Base-by-base conservation (phyloP, 805 yeast species). In the Lipomyces yamanashiensis region DNA sequence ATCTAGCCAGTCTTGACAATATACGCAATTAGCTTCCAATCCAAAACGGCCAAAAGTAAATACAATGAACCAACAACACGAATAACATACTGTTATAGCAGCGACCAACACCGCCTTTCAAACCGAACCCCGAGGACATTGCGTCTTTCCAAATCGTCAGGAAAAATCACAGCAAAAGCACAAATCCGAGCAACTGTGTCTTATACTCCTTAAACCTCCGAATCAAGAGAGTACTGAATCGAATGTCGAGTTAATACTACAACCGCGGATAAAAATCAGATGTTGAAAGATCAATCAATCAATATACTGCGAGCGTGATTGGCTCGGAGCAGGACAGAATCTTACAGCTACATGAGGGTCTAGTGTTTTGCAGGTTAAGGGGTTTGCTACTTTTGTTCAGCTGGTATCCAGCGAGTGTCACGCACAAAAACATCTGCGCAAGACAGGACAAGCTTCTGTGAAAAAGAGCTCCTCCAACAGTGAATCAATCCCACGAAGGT, bases 81-180 rank as follows among this genome's bases (percentile, higher is more conserved):
- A 28, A 5, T 28, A 28, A 69, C 80, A 72, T 75, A 72, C 79
- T 75, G 54, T 76, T 73, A 68, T 78, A 81, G 73, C 84, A 81
- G 63, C 84, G 79, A 68, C 81, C 77, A 40, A 77, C 74, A 13
- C 83, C 84, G 40, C 83, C 82, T 51, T 73, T 71, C 62, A 76
- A 73, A 36, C 80, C 80, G 57, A 68, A 74, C 59, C 81, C 78
- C 17, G 81, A 78, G 56, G 78, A 73, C 78, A 75, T 77, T 34
- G n/a, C 40, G 17, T 34, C 9, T 21, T 21, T 13, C 15, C 33
- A 19, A 17, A 7, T 8, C 13, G 37, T 37, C 47, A 37, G 9
- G 12, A 33, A 23, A 8, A 49, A 23, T 21, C 15, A 17, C 23
- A 17, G 19, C 2, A 36, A 47, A 15, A 15, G 5, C n/a, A 2